Evolutionary conservation across 345 rosid genomes (phyloP).

Genomic region (Eucalyptus pauciflora): DNA sequence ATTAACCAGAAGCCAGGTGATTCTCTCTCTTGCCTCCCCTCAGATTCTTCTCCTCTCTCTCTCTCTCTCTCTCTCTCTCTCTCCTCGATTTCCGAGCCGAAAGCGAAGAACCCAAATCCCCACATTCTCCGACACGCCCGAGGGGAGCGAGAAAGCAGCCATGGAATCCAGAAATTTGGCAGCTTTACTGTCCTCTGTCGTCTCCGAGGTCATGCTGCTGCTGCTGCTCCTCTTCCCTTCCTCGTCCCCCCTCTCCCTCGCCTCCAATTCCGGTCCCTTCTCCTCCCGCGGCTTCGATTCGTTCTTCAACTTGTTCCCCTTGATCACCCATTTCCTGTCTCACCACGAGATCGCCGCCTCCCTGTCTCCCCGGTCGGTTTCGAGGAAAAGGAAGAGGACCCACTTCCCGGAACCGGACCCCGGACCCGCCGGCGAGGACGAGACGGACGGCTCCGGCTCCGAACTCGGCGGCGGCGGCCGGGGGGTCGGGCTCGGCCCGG

Average conservation of each 20-base stretch:
- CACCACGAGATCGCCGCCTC: conserved; percentile 30
- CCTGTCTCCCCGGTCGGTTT: conserved; percentile 15
- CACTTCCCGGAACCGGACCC: conserved; percentile 17
- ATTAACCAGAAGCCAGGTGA: neutral
- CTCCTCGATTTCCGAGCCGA: neutral
- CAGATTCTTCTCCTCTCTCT: neutral
- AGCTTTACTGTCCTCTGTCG: conserved; percentile 30
- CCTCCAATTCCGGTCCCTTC: neutral
- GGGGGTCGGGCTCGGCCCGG: neutral
- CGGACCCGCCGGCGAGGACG: conserved; percentile 5
- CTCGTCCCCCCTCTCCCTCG: neutral
- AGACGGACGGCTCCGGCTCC: neutral
- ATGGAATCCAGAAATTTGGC: conserved; percentile 50
- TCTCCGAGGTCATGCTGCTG: conserved; percentile 29
- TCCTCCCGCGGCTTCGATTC: neutral
- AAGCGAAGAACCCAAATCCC: neutral
- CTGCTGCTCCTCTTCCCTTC: conserved; percentile 22
- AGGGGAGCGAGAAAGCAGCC: neutral
- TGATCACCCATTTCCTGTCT: conserved; percentile 22
- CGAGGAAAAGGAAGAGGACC: conserved; percentile 44
- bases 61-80: neutral
- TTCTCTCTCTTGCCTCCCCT: neutral
- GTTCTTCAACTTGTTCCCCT: conserved; percentile 12
- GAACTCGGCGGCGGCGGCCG: neutral
- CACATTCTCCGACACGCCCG: conserved; percentile 7